Conservation (phyloP, 345 rosid genomes). For the Durio zibethinus region DNA sequence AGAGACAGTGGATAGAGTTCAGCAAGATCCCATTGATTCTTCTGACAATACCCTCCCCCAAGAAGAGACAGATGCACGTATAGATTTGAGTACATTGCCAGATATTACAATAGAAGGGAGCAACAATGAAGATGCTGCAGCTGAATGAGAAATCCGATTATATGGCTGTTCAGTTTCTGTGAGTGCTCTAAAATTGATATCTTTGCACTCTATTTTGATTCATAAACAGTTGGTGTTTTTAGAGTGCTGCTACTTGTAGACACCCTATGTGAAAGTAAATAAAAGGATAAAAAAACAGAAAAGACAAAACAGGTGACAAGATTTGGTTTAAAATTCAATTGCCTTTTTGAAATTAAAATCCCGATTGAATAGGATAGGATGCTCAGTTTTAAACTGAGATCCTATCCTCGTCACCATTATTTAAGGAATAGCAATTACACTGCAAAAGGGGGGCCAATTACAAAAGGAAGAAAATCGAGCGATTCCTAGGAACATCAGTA, state of each 20-base stretch:
- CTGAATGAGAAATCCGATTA: slow-evolving; percentile 33
- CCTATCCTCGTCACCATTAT: too few species aligned
- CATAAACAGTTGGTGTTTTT: slow-evolving; percentile 4
- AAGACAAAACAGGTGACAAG: too few species aligned
- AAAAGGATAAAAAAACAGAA: too few species aligned
- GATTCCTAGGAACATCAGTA: too few species aligned
- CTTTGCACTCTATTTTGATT: slow-evolving; percentile 23
- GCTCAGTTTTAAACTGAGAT: too few species aligned
- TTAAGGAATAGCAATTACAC: too few species aligned
- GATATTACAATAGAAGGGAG: slow-evolving; percentile 34
- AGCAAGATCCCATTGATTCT: slow-evolving; percentile 32
- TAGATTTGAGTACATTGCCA: slow-evolving; percentile 50
- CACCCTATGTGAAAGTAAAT: too few species aligned
- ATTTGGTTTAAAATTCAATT: too few species aligned
- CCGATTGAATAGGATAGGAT: too few species aligned
- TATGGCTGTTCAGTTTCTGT: slow-evolving; percentile 1
- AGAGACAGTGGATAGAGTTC: slow-evolving; percentile 23
- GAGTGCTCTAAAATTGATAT: slow-evolving; percentile 8
- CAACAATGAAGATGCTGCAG: slow-evolving; percentile 36
- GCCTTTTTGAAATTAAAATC: too few species aligned
- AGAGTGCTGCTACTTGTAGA: slow-evolving; percentile 5
- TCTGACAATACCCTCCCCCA: slow-evolving; percentile 34
- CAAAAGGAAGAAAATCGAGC: too few species aligned
- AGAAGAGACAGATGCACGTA: slow-evolving; percentile 45
- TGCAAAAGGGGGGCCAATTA: too few species aligned